phyloP scores from a whole-genome alignment of 306 rosid species.

The Trifolium fragiferum region DNA sequence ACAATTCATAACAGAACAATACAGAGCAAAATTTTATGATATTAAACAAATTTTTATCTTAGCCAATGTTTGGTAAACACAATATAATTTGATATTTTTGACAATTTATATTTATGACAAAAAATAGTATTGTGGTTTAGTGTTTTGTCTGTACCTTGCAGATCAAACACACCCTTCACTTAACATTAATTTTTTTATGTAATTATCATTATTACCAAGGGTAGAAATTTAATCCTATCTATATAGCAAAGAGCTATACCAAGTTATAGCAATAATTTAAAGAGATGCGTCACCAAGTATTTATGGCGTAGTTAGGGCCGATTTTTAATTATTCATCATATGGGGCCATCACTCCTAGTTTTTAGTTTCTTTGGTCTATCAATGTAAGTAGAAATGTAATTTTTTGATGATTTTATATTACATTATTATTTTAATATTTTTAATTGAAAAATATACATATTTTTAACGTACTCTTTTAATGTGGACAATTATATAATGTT shows the following conservation, averaged over 20 bases:
- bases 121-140: too few relatives aligned
- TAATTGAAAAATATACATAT: not conserved
- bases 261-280: conserved; percentile 49
- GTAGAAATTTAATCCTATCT: conserved; percentile 39
- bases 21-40: too few relatives aligned
- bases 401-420: conserved; percentile 3
- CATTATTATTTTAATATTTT: not conserved
- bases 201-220: not conserved
- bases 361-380: conserved; percentile 23
- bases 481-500: not conserved
- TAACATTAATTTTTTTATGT: too few relatives aligned
- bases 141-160: too few relatives aligned
- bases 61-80: too few relatives aligned
- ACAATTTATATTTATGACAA: too few relatives aligned
- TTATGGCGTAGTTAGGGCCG: conserved; percentile 55
- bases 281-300: conserved; percentile 51
- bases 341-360: conserved; percentile 34
- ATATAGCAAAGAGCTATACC: conserved; percentile 39
- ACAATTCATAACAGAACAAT: too few relatives aligned
- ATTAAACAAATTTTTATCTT: too few relatives aligned
- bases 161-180: too few relatives aligned
- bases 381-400: not conserved
- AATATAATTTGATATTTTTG: too few relatives aligned
- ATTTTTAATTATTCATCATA: conserved; percentile 44
- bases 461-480: not conserved